phyloP scores from a whole-genome alignment of 1,284 basidiomycete species.

The Stereum hirsutum region DNA sequence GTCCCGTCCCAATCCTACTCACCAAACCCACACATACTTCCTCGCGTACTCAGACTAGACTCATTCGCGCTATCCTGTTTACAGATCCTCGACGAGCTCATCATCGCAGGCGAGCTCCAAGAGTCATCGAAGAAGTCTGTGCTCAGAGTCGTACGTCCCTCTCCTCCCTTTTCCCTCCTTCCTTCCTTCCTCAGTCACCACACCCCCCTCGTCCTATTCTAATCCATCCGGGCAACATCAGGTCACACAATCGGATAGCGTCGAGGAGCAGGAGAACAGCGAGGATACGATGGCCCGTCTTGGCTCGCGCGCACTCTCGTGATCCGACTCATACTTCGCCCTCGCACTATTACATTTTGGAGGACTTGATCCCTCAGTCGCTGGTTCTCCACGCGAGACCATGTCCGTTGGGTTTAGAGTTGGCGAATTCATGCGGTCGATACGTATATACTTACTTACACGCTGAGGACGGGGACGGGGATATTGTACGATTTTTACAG shows the following conservation, averaged over 20 bases:
- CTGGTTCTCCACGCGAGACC: no score
- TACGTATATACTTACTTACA: no score
- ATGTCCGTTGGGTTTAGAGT: no score
- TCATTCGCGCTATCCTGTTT: no score
- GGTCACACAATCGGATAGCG: conserved; percentile 75
- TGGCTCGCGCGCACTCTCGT: conserved; percentile 26
- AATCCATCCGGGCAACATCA: no score
- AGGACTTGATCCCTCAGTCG: no score
- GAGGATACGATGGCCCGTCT: conserved; percentile 72
- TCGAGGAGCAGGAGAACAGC: conserved; percentile 74
- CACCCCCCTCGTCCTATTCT: neutral
- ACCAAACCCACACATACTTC: conserved; percentile 1
- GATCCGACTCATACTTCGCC: no score
- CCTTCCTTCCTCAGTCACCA: neutral
- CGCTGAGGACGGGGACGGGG: no score
- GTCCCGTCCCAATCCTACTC: conserved; percentile 14
- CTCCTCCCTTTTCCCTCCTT: neutral
- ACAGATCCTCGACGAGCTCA: conserved; percentile 95
- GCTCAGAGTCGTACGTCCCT: conserved; percentile 61
- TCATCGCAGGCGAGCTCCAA: conserved; percentile 97
- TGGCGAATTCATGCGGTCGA: no score
- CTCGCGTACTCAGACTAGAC: conserved; percentile 5
- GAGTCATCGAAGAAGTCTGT: conserved; percentile 99
- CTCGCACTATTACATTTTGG: no score
- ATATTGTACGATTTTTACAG: no score